These are phyloP conservation scores for Tuber borchii DNA, from an alignment of 495 filamentous ascomycete species.

Conservation along the genomic window DNA sequence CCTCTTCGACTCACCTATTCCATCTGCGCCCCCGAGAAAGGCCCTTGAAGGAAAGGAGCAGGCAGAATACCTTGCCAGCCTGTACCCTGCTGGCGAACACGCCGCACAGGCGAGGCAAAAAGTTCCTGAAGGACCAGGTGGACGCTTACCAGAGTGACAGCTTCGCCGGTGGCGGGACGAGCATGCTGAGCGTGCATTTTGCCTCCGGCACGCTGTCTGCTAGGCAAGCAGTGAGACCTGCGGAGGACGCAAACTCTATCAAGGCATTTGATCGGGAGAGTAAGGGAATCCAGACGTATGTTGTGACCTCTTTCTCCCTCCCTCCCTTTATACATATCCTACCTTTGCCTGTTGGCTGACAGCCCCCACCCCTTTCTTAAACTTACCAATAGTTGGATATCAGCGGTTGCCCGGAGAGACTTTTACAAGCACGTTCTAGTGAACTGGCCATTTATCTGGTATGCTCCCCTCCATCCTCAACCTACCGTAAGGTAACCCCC, in stretches of 20 bases:
- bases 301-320: conserved; percentile 3
- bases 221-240: conserved; percentile 62
- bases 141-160: no score
- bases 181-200: conserved; percentile 71
- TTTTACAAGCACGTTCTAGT: conserved; percentile 87
- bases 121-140: conserved; percentile 64
- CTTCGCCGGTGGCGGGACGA: no score
- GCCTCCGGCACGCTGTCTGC: conserved; percentile 70
- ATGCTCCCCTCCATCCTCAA: conserved; percentile 19
- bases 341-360: conserved; percentile 12
- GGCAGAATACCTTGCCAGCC: conserved; percentile 28
- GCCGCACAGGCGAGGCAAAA: conserved; percentile 58
- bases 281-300: conserved; percentile 50
- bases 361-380: conserved; percentile 4
- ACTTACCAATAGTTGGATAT: conserved; percentile 59
- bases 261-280: conserved; percentile 64
- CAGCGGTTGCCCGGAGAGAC: conserved; percentile 84
- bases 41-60: conserved; percentile 53
- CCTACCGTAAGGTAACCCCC: conserved; percentile 7
- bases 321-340: not conserved
- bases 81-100: conserved; percentile 78
- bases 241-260: conserved; percentile 60
- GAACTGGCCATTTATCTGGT: conserved; percentile 86
- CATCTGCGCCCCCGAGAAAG: conserved; percentile 60
- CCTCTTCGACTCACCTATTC: conserved; percentile 62